A percentile compares a stretch with the other conserved stretches of the same genome.
Evolutionary conservation across 495 filamentous ascomycete genomes (phyloP).

Genomic region (Aspergillus kassunensis): DNA sequence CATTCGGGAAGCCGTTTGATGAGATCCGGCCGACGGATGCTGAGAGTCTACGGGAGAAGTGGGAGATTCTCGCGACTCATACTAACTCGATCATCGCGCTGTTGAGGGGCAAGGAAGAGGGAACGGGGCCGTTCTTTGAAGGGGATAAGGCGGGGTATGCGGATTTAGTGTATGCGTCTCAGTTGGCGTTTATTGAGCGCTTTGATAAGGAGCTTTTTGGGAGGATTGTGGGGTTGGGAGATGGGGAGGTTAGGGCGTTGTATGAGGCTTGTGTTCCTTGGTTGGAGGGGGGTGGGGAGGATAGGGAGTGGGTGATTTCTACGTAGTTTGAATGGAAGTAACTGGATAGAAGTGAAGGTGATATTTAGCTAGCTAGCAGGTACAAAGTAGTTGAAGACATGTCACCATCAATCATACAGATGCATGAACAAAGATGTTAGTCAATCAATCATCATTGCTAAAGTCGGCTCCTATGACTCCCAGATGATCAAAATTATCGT

Average conservation of each 20-base stretch:
- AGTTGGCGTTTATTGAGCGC: conserved; percentile 23
- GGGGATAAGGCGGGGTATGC: conserved; percentile 26
- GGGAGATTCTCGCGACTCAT: conserved; percentile 18
- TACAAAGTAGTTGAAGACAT: too few relatives aligned
- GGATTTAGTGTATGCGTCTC: conserved; percentile 20
- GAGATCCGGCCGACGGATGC: conserved; percentile 13
- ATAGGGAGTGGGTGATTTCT: conserved; percentile 29
- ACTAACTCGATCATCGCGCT: conserved; percentile 16
- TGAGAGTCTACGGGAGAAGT: conserved; percentile 8
- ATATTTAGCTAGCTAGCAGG: too few relatives aligned
- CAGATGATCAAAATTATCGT: too few relatives aligned
- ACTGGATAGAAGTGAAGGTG: too few relatives aligned
- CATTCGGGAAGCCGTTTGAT: conserved; percentile 27
- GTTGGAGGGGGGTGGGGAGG: conserved; percentile 30
- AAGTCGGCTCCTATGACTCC: too few relatives aligned
- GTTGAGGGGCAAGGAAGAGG: conserved; percentile 26
- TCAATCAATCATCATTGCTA: too few relatives aligned
- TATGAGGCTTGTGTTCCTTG: conserved; percentile 29
- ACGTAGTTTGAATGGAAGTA: too few relatives aligned
- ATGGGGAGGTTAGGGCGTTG: conserved; percentile 22
- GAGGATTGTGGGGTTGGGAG: conserved; percentile 17
- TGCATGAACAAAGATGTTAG: too few relatives aligned
- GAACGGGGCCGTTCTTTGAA: conserved; percentile 26
- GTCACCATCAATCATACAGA: too few relatives aligned
- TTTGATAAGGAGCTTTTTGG: conserved; percentile 20